These are phyloP conservation scores for Candida insectalens DNA, from an alignment of 805 yeast genomes.

Conservation along the genomic window DNA sequence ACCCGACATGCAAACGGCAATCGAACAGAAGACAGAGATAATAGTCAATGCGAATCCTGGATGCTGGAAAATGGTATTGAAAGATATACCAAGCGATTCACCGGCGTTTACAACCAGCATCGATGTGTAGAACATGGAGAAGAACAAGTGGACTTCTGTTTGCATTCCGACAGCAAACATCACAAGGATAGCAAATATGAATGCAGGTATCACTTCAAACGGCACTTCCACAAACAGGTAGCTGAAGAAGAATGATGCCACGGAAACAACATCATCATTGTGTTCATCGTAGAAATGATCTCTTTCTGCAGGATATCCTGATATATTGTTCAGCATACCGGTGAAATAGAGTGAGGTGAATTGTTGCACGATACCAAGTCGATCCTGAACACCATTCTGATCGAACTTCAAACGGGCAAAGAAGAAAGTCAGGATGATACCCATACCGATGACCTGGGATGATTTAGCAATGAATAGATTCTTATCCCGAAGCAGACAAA, in stretches of 20 bases:
- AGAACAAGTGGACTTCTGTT: slow-evolving; percentile 55
- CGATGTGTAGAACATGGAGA: slow-evolving; percentile 47
- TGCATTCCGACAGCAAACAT: slow-evolving; percentile 71
- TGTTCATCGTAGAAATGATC: slow-evolving; percentile 72
- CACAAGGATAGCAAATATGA: slow-evolving; percentile 49
- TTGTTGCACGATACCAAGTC: slow-evolving; percentile 72
- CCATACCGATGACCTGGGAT: slow-evolving; percentile 55
- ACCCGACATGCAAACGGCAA: slow-evolving; percentile 81
- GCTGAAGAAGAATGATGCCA: slow-evolving; percentile 49
- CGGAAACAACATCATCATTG: slow-evolving; percentile 61
- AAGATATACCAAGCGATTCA: slow-evolving; percentile 75
- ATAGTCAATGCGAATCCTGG: slow-evolving; percentile 75
- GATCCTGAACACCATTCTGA: slow-evolving; percentile 45
- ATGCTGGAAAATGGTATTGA: slow-evolving; percentile 63
- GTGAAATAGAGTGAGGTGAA: slow-evolving; percentile 62
- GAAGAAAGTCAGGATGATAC: slow-evolving; percentile 55
- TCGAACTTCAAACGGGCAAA: slow-evolving; percentile 49
- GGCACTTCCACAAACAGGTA: slow-evolving; percentile 61
- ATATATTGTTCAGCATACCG: slow-evolving; percentile 71
- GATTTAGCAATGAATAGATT: slow-evolving; percentile 58
- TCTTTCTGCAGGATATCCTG: slow-evolving; percentile 66
- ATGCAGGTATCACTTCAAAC: slow-evolving; percentile 49
- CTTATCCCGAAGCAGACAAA: slow-evolving; percentile 37
- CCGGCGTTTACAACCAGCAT: slow-evolving; percentile 60
- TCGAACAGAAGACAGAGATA: slow-evolving; percentile 52